These are phyloP conservation scores for Escovopsis sp. DNA, from an alignment of 2,329 filamentous ascomycete genomes.

Conservation along the genomic window DNA sequence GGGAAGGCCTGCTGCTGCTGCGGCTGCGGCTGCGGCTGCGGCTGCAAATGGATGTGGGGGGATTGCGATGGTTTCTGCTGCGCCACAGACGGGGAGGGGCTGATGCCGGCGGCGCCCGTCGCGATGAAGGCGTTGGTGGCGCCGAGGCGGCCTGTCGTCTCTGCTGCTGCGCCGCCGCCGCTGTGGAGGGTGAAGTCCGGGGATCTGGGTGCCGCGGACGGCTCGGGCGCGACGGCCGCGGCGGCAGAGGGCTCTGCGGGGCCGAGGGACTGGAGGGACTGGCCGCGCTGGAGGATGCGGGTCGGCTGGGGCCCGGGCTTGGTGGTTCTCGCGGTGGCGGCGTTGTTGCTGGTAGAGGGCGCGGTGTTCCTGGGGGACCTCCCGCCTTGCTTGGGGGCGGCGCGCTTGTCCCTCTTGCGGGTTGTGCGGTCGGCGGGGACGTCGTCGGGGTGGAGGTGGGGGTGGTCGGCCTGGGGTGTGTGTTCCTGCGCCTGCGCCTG, in stretches of 20 bases:
- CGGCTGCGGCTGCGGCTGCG: not conserved
- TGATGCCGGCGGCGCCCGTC: not conserved
- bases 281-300: constrained; percentile 23
- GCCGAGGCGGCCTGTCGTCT: not conserved
- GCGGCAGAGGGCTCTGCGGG: constrained; percentile 1
- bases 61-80: too few species aligned
- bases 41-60: too few species aligned
- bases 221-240: too few species aligned
- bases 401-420: not conserved
- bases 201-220: too few species aligned
- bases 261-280: constrained; percentile 7
- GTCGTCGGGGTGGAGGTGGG: not conserved
- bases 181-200: too few species aligned
- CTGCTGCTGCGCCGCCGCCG: too few species aligned
- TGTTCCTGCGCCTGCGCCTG: not conserved
- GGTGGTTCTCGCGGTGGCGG: not conserved
- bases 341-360: not conserved
- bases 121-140: too few species aligned
- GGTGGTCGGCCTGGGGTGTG: too few species aligned
- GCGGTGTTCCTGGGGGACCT: not conserved
- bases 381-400: not conserved
- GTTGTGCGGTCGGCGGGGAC: not conserved
- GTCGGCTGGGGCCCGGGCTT: constrained; percentile 11
- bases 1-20: not conserved
- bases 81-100: constrained; percentile 3